A percentile compares a stretch with the other conserved stretches of the same genome.
Evolutionary conservation across 129 eudicot genomes (phyloP).

Genomic region (Flaveria ramosissima): DNA sequence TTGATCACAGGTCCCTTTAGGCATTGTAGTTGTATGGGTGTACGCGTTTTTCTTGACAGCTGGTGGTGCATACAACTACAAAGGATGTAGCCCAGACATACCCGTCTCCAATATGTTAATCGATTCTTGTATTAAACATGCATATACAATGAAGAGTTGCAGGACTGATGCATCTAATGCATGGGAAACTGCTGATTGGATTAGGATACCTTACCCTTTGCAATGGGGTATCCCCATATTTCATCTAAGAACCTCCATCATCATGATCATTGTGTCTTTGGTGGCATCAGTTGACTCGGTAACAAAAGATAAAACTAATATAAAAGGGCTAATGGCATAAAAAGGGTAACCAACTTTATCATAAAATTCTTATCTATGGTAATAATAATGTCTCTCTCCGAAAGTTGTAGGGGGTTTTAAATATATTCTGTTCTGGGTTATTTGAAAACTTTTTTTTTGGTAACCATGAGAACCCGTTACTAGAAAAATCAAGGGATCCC

Average conservation of each 20-base stretch:
- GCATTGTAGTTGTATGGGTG: constrained; percentile 73
- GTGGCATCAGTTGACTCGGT: constrained; percentile 93
- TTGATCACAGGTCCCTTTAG: constrained; percentile 74
- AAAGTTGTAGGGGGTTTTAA: too few species aligned
- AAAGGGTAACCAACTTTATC: not conserved
- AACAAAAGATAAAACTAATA: not conserved
- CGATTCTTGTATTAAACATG: constrained; percentile 82
- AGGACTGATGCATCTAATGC: constrained; percentile 89
- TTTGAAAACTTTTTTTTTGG: too few species aligned
- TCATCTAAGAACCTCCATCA: constrained; percentile 67
- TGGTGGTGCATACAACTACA: constrained; percentile 89
- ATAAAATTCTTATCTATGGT: not conserved
- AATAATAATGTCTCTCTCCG: not conserved
- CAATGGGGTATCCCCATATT: constrained; percentile 97
- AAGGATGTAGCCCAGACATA: constrained; percentile 73
- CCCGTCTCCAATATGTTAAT: constrained; percentile 77
- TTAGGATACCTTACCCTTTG: constrained; percentile 87
- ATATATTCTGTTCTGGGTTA: too few species aligned
- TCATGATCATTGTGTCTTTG: constrained; percentile 78
- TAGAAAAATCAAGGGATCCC: too few species aligned
- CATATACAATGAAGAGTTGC: constrained; percentile 94
- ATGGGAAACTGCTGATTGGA: constrained; percentile 87
- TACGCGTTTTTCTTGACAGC: constrained; percentile 94
- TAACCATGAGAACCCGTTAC: too few species aligned
- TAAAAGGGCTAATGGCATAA: not conserved